Evolutionary conservation across 345 rosid genomes (phyloP), one percentile per base, ranked within the genome.

Genomic region (Eucalyptus regnans): DNA sequence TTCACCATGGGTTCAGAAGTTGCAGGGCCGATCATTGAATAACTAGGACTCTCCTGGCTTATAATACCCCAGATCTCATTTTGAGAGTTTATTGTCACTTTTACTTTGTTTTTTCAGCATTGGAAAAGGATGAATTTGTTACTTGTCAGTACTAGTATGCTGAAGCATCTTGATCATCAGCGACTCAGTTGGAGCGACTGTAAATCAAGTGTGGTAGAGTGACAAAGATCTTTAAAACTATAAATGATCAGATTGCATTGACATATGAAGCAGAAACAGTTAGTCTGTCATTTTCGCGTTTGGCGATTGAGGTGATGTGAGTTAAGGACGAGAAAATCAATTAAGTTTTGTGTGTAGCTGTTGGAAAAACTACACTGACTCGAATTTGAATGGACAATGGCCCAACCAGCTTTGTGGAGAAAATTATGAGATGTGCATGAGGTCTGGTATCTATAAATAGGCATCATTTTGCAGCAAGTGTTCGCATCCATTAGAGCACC

Each of bases 71-170:
- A 71, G 27, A 37, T 18, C 46, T 71, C 46, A 71, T 71, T 1
- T 71, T 3, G 4, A 71, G 14, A 9, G 83, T 5, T 71, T 18
- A 71, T 37, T 33, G 14, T 71, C 11, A 37, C 23, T 68, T 68
- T 33, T 33, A 17, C 46, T 9, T 37, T 18, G 1, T 0, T 71
- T 0, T 71, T 37, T 71, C 14, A 18, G 46, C 0, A 17, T 0
- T 37, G 27, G 25, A 18, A 1, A 37, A 1, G 46, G 83, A 71
- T 71, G 46, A 18, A 71, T 37, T 71, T 71, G 46, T 20, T 71
- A 37, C 1, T 0, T 18, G 25, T 37, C 9, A 18, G 83, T 71
- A 37, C 27, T 37, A 71, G 46, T 18, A 71, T 10, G 83, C 25
- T 22, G 12, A 20, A 71, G 83, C 27, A 18, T 71, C 25, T 18